Conservation (phyloP, 2,329 filamentous ascomycete species). For the Fragosphaeria purpurea region DNA sequence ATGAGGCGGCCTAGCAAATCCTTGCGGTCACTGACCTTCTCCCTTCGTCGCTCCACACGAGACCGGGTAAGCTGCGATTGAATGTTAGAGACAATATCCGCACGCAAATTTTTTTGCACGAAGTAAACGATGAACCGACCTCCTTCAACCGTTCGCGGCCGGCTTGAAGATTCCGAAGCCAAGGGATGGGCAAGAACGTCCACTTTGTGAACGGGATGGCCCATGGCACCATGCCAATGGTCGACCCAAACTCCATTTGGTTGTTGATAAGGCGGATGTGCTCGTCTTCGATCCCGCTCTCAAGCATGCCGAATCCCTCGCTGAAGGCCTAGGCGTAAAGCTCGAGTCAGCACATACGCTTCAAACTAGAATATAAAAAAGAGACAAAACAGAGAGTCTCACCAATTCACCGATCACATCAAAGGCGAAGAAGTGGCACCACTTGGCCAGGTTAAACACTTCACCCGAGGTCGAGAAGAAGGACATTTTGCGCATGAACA, state of each 20-base stretch:
- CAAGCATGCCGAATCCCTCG: slow-evolving; percentile 8
- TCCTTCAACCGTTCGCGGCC: slow-evolving; percentile 6
- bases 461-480: slow-evolving; percentile 2
- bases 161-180: slow-evolving; percentile 5
- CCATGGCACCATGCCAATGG: slow-evolving; percentile 5
- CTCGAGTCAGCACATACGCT: too few relatives aligned
- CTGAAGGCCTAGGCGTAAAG: slow-evolving; percentile 3
- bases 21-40: slow-evolving; percentile 6
- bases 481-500: slow-evolving; percentile 6
- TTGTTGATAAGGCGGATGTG: slow-evolving; percentile 7
- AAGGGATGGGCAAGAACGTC: slow-evolving; percentile 6
- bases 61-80: slow-evolving; percentile 2
- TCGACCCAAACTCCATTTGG: slow-evolving; percentile 9
- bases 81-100: too few relatives aligned
- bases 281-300: slow-evolving; percentile 5
- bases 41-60: slow-evolving; percentile 3
- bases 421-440: slow-evolving; percentile 9
- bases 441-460: slow-evolving; percentile 2
- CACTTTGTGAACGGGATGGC: slow-evolving; percentile 4
- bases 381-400: neutral
- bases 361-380: too few relatives aligned
- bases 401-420: slow-evolving; percentile 8
- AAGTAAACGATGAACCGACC: neutral
- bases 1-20: slow-evolving; percentile 7
- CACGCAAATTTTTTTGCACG: neutral